A percentile compares a stretch with the other conserved stretches of the same genome.
These are phyloP conservation scores for Fraxinus xanthoxyloides DNA, from an alignment of 305 asterid species.

Conservation along the genomic window DNA sequence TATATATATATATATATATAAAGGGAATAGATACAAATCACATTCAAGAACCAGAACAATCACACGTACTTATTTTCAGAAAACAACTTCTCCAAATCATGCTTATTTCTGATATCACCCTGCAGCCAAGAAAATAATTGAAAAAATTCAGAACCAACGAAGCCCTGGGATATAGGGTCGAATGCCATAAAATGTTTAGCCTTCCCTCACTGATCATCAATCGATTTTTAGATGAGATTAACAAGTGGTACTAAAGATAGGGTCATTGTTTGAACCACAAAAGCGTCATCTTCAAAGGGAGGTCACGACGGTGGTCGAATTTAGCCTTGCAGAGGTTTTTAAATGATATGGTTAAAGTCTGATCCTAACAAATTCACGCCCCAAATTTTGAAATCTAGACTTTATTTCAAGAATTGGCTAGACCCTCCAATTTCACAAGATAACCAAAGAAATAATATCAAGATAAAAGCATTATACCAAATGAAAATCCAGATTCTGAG, in stretches of 20 bases:
- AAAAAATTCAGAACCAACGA: background rate
- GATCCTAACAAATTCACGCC: background rate
- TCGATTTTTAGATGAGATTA: background rate
- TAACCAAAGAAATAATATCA: background rate
- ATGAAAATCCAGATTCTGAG: conserved; percentile 63
- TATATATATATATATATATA: background rate
- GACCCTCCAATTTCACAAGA: background rate
- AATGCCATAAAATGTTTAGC: background rate
- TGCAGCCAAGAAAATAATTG: conserved; percentile 36
- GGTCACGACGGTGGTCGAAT: background rate
- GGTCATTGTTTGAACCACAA: background rate
- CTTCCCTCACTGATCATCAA: background rate
- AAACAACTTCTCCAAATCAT: conserved; percentile 79
- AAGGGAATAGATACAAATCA: background rate
- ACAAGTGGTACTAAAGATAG: background rate
- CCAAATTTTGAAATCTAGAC: background rate
- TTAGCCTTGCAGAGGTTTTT: background rate
- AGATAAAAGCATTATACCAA: conserved; percentile 39
- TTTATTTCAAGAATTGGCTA: background rate
- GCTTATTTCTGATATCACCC: conserved; percentile 88
- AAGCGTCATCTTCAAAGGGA: background rate
- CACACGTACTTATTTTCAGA: conserved; percentile 56
- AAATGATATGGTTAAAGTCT: background rate
- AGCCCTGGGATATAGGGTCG: background rate
- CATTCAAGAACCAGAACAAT: background rate